Base-by-base conservation (phyloP, 2,329 filamentous ascomycete species). In the Ophiocordyceps unilateralis region DNA sequence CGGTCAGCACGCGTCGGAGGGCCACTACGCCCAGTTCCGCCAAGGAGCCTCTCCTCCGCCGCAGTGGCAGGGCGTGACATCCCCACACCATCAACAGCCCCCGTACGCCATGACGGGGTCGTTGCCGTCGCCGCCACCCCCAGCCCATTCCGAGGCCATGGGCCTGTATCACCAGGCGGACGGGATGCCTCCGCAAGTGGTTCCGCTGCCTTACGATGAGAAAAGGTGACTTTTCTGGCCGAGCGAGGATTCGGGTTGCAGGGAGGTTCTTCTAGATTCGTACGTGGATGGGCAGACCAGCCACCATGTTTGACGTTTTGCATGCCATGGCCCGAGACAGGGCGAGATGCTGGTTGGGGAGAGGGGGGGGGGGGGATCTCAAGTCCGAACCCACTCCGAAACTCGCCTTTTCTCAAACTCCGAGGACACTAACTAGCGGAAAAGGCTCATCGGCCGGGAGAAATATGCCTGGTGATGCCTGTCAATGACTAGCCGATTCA, bases 161-260 rank as follows among this genome's bases (percentile, higher is more conserved):
- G 56, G 55, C 1, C 30, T 58, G 3, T 51, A 59, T 30, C 55
- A 59, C 42, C 57, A 59, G 43, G 57, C 57, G 1, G 50, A 59
- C 21, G 57, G 56, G 3, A 51, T 45, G 2, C 47, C 50, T 17
- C 51, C 52, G 1, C 48, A 48, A 23, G 41, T 34, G 4, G 28
- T 30, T 0, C 44, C 48, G 34, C 41, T 53, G 10, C 51, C 51
- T 3, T 55, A 54, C 17, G 40, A 46, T 1, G 51, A 55, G 21
- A 58, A 58, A 41, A 45, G 43, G 3, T 49, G 34, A 47, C 19
- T 12, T 12, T 39, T 7, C 20, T 8, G n/a, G 5, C 15, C 14
- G 40, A 14, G n/a, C 4, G 14, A 14, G 5, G 40, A 32, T 26
- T 26, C 24, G 12, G 12, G 12, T 8, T 26, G 24, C 24, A 12